A percentile compares a stretch with the other conserved stretches of the same genome.
These are phyloP conservation scores for Cyamopsis tetragonoloba DNA, from an alignment of 306 rosid genomes.

Conservation along the genomic window DNA sequence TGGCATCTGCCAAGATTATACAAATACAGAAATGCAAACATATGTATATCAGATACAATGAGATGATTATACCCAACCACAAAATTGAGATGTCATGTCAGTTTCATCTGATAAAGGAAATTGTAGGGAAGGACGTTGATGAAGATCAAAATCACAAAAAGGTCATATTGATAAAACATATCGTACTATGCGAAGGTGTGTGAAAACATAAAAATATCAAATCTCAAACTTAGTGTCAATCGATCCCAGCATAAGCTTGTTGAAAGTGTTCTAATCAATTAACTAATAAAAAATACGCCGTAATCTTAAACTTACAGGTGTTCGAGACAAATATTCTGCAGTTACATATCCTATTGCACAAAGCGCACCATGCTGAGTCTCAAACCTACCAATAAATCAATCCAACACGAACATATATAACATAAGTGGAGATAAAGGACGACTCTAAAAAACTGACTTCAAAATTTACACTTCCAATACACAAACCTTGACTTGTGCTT, in stretches of 20 bases:
- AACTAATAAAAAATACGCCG: constrained; percentile 9
- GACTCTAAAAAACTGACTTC: background rate
- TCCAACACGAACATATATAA: constrained; percentile 20
- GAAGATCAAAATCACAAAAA: constrained; percentile 16
- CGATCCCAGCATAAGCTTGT: constrained; percentile 4
- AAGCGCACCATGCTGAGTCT: constrained; percentile 81
- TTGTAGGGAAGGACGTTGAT: background rate
- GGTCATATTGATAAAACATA: background rate
- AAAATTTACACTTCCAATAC: constrained; percentile 9
- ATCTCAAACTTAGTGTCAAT: background rate
- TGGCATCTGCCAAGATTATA: constrained; percentile 46
- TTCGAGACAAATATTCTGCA: constrained; percentile 72
- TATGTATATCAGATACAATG: constrained; percentile 7
- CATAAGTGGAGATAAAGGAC: background rate
- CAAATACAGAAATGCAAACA: background rate
- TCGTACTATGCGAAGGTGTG: background rate
- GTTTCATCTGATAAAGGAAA: constrained; percentile 9
- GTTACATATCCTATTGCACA: constrained; percentile 87
- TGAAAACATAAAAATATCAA: constrained; percentile 8
- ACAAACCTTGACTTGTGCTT: constrained; percentile 65
- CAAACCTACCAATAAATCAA: constrained; percentile 60
- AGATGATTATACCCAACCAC: background rate
- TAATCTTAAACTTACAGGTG: constrained; percentile 55
- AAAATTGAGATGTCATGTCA: background rate
- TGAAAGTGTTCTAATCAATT: background rate